phyloP scores from a whole-genome alignment of 2,329 filamentous ascomycete genomes.

The Penicillium expansum region DNA sequence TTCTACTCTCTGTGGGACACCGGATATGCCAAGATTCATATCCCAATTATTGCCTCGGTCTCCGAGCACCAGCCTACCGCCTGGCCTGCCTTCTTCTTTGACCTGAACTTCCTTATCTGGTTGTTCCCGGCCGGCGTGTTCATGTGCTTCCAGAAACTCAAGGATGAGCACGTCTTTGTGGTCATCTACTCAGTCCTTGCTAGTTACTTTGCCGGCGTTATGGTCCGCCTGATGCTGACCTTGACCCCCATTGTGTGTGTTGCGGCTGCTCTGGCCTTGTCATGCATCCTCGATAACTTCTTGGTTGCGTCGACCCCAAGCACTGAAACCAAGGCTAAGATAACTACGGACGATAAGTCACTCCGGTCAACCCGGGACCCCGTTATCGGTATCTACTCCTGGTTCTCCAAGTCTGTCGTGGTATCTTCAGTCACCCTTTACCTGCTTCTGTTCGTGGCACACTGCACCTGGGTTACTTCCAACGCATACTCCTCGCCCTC shows the following conservation, averaged over 20 bases:
- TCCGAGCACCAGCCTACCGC: slow-evolving; percentile 98
- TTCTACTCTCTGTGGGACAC: slow-evolving; percentile 99
- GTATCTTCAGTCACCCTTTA: slow-evolving; percentile 72
- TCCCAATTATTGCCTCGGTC: slow-evolving; percentile 98
- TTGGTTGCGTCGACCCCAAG: slow-evolving; percentile 64
- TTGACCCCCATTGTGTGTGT: slow-evolving; percentile 95
- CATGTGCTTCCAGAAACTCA: slow-evolving; percentile 91
- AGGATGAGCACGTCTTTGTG: slow-evolving; percentile 96
- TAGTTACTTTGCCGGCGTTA: slow-evolving; percentile 98
- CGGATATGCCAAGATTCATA: slow-evolving; percentile 97
- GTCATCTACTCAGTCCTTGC: slow-evolving; percentile 96
- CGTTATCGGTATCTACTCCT: slow-evolving; percentile 77
- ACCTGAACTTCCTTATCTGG: slow-evolving; percentile 97
- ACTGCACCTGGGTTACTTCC: slow-evolving; percentile 99
- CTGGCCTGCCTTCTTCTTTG: slow-evolving; percentile 99
- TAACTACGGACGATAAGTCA: slow-evolving; percentile 36
- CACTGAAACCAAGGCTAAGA: slow-evolving; percentile 41
- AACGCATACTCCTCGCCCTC: slow-evolving; percentile 98
- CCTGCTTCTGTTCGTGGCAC: slow-evolving; percentile 87
- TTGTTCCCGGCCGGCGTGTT: slow-evolving; percentile 98
- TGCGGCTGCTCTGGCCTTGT: slow-evolving; percentile 82
- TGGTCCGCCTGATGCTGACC: slow-evolving; percentile 98
- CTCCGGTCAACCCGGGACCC: slow-evolving; percentile 72
- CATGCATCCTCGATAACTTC: slow-evolving; percentile 84
- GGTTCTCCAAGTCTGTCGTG: slow-evolving; percentile 75